A percentile compares a stretch with the other conserved stretches of the same genome.
Evolutionary conservation across 768 basidiomycete species (phyloP).

Genomic region (Favolaschia claudopus): DNA sequence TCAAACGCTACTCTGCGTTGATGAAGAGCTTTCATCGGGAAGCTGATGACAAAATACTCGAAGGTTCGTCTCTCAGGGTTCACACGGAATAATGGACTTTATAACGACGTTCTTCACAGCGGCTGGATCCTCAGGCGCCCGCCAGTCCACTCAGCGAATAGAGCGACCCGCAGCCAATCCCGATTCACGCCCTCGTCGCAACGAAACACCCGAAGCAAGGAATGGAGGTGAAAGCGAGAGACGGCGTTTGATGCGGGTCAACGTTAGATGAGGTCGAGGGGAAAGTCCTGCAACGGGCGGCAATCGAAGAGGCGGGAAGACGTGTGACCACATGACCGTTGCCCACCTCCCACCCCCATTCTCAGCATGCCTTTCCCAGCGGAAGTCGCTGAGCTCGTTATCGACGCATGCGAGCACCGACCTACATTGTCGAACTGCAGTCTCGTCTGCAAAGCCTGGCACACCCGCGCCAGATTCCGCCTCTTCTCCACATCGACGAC

Average conservation of each 20-base stretch:
- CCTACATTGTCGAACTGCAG: slow-evolving; percentile 18
- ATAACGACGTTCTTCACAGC: neutral
- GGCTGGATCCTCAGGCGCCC: slow-evolving; percentile 11
- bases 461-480: slow-evolving; percentile 17
- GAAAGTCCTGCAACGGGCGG: neutral
- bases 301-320: neutral
- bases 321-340: slow-evolving; percentile 20
- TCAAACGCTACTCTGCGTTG: slow-evolving; percentile 79
- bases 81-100: neutral
- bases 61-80: slow-evolving; percentile 53
- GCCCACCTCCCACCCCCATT: neutral
- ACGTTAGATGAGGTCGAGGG: slow-evolving; percentile 7
- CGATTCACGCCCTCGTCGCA: neutral
- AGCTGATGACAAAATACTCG: slow-evolving; percentile 72
- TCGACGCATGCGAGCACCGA: slow-evolving; percentile 15
- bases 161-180: slow-evolving; percentile 1
- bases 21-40: slow-evolving; percentile 84
- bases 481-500: slow-evolving; percentile 16
- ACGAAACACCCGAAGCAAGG: slow-evolving; percentile 12
- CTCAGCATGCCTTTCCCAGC: slow-evolving; percentile 17
- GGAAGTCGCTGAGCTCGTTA: slow-evolving; percentile 23
- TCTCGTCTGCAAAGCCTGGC: slow-evolving; percentile 23
- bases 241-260: slow-evolving; percentile 20
- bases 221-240: slow-evolving; percentile 2
- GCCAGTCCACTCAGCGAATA: slow-evolving; percentile 4